Percentiles rank a stretch among this genome's conserved stretches.
Evolutionary conservation across 2,329 filamentous ascomycete genomes (phyloP).

Genomic region (Aschersonia sp.): DNA sequence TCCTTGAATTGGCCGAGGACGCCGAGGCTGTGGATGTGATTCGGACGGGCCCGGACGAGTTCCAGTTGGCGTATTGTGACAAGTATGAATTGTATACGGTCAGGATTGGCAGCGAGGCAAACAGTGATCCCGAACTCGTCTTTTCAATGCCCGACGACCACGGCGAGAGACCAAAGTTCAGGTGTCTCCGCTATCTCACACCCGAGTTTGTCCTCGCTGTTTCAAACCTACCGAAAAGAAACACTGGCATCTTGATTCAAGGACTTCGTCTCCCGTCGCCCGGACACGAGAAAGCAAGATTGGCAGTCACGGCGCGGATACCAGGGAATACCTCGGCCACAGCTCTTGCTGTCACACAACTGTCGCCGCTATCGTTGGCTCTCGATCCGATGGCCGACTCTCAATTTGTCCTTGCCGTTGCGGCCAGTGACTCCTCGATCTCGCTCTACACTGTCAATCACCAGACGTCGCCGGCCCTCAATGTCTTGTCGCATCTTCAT

Average conservation of each 20-base stretch:
- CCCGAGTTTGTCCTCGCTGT: constrained; percentile 41
- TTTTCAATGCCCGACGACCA: constrained; percentile 41
- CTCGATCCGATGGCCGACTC: constrained; percentile 42
- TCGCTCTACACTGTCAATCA: constrained; percentile 67
- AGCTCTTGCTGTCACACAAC: constrained; percentile 59
- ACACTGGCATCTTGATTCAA: constrained; percentile 37
- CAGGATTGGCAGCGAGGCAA: constrained; percentile 34
- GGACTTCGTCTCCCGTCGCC: constrained; percentile 36
- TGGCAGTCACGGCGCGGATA: constrained; percentile 41
- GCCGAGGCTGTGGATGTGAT: constrained; percentile 56
- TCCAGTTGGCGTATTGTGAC: constrained; percentile 65
- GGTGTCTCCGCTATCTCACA: constrained; percentile 43
- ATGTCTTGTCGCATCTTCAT: constrained; percentile 36
- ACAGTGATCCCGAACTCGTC: constrained; percentile 33
- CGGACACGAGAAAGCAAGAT: constrained; percentile 24
- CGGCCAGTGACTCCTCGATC: constrained; percentile 66
- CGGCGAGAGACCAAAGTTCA: constrained; percentile 34
- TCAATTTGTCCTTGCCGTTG: constrained; percentile 70
- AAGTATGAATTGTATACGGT: constrained; percentile 60
- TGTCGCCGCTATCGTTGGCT: constrained; percentile 40
- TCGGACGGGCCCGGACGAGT: constrained; percentile 45
- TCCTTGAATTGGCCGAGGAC: constrained; percentile 36
- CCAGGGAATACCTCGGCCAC: constrained; percentile 58
- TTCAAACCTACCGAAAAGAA: constrained; percentile 42
- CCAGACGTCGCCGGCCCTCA: constrained; percentile 27